Conservation (phyloP, 345 rosid species). For the Mallotus nudiflorus region DNA sequence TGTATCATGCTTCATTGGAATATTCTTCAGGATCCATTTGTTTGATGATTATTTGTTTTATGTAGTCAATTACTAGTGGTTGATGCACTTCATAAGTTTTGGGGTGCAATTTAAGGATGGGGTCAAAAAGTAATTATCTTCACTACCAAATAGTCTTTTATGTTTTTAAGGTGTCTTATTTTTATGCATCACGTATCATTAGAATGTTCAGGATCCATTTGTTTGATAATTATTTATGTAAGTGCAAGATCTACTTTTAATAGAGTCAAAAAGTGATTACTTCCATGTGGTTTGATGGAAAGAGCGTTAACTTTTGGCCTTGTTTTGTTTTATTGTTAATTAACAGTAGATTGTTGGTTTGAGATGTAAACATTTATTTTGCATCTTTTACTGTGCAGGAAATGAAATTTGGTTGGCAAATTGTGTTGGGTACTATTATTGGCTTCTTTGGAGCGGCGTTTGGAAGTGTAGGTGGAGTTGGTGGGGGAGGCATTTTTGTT, state of each 20-base stretch:
- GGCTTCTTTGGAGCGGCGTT: conserved; percentile 55
- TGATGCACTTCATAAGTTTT: too few species aligned
- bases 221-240: too few species aligned
- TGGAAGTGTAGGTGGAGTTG: conserved; percentile 57
- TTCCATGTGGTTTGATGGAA: background rate
- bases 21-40: conserved; percentile 1
- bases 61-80: too few species aligned
- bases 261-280: background rate
- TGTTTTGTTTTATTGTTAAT: background rate
- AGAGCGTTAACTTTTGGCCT: background rate
- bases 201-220: background rate
- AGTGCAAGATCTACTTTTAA: too few species aligned
- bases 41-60: too few species aligned
- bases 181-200: too few species aligned
- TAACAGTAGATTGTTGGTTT: background rate
- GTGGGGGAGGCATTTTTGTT: conserved; percentile 57
- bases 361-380: background rate
- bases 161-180: too few species aligned
- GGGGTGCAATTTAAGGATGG: too few species aligned
- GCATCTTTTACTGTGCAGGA: conserved; percentile 33
- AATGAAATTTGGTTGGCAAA: conserved; percentile 48
- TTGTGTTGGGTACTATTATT: conserved; percentile 39
- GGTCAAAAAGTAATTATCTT: too few species aligned
- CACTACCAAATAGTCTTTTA: too few species aligned
- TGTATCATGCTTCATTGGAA: too few species aligned